phyloP scores from a whole-genome alignment of 1,139 yeast genomes.

The Maudiozyma humilis region DNA sequence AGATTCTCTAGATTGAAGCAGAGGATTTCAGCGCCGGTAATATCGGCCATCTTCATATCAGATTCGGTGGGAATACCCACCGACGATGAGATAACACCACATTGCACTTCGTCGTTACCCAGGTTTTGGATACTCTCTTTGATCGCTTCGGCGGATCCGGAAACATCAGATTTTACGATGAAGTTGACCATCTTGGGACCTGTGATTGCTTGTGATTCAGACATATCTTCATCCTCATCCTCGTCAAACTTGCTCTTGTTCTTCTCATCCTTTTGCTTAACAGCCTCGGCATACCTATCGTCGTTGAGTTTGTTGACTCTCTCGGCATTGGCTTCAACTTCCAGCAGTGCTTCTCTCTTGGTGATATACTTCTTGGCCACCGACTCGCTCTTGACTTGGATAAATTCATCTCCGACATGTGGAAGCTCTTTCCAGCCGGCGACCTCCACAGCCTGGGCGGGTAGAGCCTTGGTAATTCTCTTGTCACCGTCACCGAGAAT shows the following conservation, averaged over 20 bases:
- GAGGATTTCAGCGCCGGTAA: conserved; percentile 63
- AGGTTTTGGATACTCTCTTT: conserved; percentile 69
- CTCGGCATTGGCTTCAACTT: conserved; percentile 52
- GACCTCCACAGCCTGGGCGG: conserved; percentile 86
- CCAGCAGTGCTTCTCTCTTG: conserved; percentile 50
- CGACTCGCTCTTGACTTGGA: conserved; percentile 68
- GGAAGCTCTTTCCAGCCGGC: conserved; percentile 95
- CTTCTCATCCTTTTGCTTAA: conserved; percentile 32
- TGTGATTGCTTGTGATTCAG: conserved; percentile 14
- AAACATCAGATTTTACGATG: conserved; percentile 83
- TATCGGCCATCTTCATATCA: conserved; percentile 74
- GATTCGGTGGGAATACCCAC: conserved; percentile 83
- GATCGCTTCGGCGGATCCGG: conserved; percentile 58
- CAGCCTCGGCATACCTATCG: conserved; percentile 27
- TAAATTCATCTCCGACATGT: conserved; percentile 77
- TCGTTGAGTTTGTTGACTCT: conserved; percentile 68
- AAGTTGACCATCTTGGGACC: conserved; percentile 43
- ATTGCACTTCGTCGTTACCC: conserved; percentile 77
- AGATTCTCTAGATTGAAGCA: conserved; percentile 64
- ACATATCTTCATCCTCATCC: conserved; percentile 19
- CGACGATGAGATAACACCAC: conserved; percentile 59
- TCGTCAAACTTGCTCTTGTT: conserved; percentile 39
- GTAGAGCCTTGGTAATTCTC: conserved; percentile 57
- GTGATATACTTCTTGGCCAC: conserved; percentile 67
- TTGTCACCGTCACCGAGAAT: conserved; percentile 71